Percentiles rank a stretch among this genome's conserved stretches.
Evolutionary conservation across 2,329 filamentous ascomycete genomes (phyloP).

Genomic region (Fusarium chaquense): DNA sequence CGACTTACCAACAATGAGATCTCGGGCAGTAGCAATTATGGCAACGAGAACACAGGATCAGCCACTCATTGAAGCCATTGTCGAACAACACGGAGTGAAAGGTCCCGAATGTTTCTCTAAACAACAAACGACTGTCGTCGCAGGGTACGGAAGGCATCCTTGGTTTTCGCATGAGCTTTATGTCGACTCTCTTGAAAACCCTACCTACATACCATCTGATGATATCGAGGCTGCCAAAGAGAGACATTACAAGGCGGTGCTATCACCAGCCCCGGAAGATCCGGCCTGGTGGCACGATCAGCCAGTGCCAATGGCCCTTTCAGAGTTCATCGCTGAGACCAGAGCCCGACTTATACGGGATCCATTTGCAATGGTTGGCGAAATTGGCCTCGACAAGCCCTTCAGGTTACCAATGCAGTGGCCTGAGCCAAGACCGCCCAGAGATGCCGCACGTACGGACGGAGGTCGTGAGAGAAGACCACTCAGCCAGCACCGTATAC

Average conservation of each 20-base stretch:
- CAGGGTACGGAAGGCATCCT: slow-evolving; percentile 43
- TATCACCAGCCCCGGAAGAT: slow-evolving; percentile 32
- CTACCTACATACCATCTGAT: slow-evolving; percentile 2
- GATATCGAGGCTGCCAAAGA: slow-evolving; percentile 26
- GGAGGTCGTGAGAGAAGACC: slow-evolving; percentile 76
- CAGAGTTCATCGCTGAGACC: slow-evolving; percentile 66
- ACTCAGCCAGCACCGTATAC: slow-evolving; percentile 73
- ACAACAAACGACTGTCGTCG: slow-evolving; percentile 21
- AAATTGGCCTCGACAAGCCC: slow-evolving; percentile 78
- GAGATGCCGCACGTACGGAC: slow-evolving; percentile 62
- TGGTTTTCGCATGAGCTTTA: slow-evolving; percentile 46
- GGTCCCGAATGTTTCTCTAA: neutral
- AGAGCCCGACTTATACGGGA: slow-evolving; percentile 65
- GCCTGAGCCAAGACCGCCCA: slow-evolving; percentile 47
- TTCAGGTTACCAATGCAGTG: slow-evolving; percentile 75
- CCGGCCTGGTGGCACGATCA: slow-evolving; percentile 54
- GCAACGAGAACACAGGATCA: slow-evolving; percentile 46
- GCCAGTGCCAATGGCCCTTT: slow-evolving; percentile 69
- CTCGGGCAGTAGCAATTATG: slow-evolving; percentile 36
- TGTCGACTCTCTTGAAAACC: slow-evolving; percentile 13
- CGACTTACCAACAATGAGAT: slow-evolving; percentile 25
- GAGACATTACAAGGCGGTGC: slow-evolving; percentile 34
- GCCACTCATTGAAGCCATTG: slow-evolving; percentile 19
- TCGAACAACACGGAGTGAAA: slow-evolving; percentile 6
- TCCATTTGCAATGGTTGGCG: slow-evolving; percentile 75